Evolutionary conservation across 2,329 filamentous ascomycete genomes (phyloP).

Genomic region (Metarhizium brunneum): DNA sequence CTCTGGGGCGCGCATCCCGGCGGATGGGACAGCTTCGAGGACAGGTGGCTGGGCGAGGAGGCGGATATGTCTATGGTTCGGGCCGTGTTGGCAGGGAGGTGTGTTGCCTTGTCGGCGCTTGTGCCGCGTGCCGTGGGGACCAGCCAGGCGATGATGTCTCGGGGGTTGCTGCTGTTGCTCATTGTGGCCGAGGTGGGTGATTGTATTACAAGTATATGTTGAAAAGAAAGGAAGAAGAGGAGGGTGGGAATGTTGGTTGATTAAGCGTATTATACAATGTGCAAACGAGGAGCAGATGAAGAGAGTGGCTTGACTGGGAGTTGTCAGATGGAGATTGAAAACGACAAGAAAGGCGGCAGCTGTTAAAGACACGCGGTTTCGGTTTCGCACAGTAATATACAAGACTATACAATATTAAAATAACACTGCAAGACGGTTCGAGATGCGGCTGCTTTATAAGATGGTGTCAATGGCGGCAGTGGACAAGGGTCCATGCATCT

Average conservation of each 20-base stretch:
- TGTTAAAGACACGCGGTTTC: too few relatives aligned
- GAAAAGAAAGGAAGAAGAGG: not conserved
- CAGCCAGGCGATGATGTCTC: conserved; percentile 30
- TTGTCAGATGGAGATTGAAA: too few relatives aligned
- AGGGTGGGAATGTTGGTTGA: too few relatives aligned
- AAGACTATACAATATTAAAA: not conserved
- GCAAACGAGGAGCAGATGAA: too few relatives aligned
- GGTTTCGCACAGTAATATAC: not conserved
- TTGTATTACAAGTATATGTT: not conserved
- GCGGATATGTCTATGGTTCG: conserved; percentile 12
- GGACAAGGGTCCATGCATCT: not conserved
- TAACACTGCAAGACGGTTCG: not conserved
- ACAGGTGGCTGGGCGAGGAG: conserved; percentile 15
- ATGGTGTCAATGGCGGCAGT: not conserved
- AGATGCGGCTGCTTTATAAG: not conserved
- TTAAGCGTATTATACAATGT: too few relatives aligned
- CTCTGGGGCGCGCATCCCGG: conserved; percentile 12
- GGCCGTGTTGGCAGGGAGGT: conserved; percentile 21
- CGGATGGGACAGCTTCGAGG: conserved; percentile 19
- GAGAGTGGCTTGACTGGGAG: too few relatives aligned
- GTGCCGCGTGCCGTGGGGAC: conserved; percentile 25
- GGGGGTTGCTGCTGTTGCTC: conserved; percentile 5
- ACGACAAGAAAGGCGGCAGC: too few relatives aligned
- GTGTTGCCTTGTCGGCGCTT: conserved; percentile 22
- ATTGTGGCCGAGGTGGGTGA: conserved; percentile 4